Percentiles rank a stretch among this genome's conserved stretches.
phyloP scores from a whole-genome alignment of 176 grass and related monocot genomes.

The Pontederia crassipes region DNA sequence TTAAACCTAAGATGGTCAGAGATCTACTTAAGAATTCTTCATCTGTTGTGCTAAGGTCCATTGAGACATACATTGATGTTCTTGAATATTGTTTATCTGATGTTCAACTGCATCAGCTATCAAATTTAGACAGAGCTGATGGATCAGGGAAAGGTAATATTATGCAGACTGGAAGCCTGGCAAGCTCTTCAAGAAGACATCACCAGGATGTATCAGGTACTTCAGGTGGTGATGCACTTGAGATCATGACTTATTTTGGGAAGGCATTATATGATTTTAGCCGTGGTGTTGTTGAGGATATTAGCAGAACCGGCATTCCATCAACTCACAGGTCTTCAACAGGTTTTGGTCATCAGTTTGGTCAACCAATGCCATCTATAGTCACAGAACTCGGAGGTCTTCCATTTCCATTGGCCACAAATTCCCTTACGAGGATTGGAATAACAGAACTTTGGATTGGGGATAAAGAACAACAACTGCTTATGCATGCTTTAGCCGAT shows the following conservation, averaged over 20 bases:
- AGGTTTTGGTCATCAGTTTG: conserved; percentile 31
- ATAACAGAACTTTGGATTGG: conserved; percentile 82
- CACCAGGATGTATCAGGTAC: conserved; percentile 6
- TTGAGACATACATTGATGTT: conserved; percentile 86
- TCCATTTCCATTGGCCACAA: conserved; percentile 78
- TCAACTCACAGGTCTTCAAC: conserved; percentile 33
- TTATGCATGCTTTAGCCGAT: conserved; percentile 66
- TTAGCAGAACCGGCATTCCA: conserved; percentile 47
- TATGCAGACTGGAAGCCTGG: conserved; percentile 25
- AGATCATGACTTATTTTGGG: conserved; percentile 91
- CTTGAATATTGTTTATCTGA: conserved; percentile 92
- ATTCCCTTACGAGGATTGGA: conserved; percentile 62
- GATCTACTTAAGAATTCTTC: conserved; percentile 77
- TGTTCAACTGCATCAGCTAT: conserved; percentile 55
- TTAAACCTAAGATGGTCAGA: conserved; percentile 88
- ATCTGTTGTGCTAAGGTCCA: conserved; percentile 73
- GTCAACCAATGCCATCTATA: conserved; percentile 41
- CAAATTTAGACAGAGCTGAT: conserved; percentile 31
- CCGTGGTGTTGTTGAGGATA: conserved; percentile 90
- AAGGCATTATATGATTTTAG: conserved; percentile 95
- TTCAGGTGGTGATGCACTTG: conserved; percentile 85
- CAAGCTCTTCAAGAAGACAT: conserved; percentile 17
- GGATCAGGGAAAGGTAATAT: conserved; percentile 23
- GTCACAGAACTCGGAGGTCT: conserved; percentile 67
- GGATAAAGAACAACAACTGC: conserved; percentile 64